Conservation (phyloP, 1,284 basidiomycete genomes). For the Leccinum pallidistipes region DNA sequence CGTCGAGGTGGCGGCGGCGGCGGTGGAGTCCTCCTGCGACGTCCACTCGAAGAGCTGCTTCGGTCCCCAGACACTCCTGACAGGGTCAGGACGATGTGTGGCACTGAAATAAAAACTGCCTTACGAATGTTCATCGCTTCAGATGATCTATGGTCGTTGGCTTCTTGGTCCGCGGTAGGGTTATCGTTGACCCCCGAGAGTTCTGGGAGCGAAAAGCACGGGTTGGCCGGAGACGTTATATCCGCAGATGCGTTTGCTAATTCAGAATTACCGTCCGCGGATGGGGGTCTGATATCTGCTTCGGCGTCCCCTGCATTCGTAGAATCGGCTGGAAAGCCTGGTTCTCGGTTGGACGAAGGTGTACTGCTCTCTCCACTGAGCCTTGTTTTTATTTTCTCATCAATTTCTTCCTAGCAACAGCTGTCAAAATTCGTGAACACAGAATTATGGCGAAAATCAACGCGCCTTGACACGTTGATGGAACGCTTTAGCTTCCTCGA, state of each 20-base stretch:
- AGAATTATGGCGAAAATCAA: neutral
- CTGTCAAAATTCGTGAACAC: neutral
- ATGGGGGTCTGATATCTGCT: neutral
- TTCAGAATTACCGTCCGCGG: neutral
- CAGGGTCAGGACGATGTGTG: neutral
- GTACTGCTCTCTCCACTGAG: neutral
- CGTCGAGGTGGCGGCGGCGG: neutral
- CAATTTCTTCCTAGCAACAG: slow-evolving; percentile 10
- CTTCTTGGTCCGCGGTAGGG: neutral
- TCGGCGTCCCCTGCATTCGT: neutral
- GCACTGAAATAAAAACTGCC: neutral
- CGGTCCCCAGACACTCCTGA: slow-evolving; percentile 1
- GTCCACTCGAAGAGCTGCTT: neutral
- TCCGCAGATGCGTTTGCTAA: neutral
- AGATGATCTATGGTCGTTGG: neutral
- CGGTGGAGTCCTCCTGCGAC: slow-evolving; percentile 1
- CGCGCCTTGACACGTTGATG: slow-evolving; percentile 9
- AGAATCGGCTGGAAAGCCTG: neutral
- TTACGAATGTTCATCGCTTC: slow-evolving; percentile 9
- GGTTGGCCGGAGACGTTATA: slow-evolving; percentile 2
- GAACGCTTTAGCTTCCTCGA: slow-evolving; percentile 9
- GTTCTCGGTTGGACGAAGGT: neutral
- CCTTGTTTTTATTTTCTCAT: neutral
- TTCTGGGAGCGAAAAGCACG: neutral
- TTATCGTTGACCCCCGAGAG: neutral